These are phyloP conservation scores for Plectosphaerella sp. DNA, from an alignment of 2,329 filamentous ascomycete genomes.

Conservation along the genomic window DNA sequence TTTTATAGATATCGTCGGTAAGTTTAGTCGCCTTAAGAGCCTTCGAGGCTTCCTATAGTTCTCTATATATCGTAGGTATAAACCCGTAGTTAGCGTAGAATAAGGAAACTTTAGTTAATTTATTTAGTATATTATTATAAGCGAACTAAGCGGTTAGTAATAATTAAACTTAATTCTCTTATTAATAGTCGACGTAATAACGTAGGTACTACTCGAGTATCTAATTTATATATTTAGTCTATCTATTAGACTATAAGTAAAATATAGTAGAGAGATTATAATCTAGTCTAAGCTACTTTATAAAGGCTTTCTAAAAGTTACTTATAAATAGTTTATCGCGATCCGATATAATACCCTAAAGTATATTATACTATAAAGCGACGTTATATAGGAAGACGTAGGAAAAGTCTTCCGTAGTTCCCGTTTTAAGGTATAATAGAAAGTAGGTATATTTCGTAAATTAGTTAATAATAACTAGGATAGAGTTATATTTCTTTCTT, in stretches of 20 bases:
- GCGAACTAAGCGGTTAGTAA: conserved; percentile 1
- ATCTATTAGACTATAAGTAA: neutral
- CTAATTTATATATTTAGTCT: neutral
- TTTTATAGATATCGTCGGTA: neutral
- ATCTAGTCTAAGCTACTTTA: conserved; percentile 1
- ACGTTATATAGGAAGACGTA: too few relatives aligned
- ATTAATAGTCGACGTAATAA: neutral
- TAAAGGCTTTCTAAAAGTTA: neutral
- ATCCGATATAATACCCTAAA: too few relatives aligned
- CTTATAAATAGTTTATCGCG: neutral
- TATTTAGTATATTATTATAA: conserved; percentile 1
- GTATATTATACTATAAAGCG: too few relatives aligned
- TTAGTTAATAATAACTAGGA: conserved; percentile 2
- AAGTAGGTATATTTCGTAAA: conserved; percentile 1
- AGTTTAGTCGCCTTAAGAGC: neutral
- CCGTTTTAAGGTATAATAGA: neutral
- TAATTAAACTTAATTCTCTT: conserved; percentile 3
- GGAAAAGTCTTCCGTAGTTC: neutral
- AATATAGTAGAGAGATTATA: neutral
- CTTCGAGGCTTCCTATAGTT: neutral
- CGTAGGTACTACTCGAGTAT: neutral
- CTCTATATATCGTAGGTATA: neutral
- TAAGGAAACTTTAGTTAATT: neutral
- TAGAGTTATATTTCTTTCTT: conserved; percentile 1
- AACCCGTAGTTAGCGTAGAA: neutral